Base-by-base conservation (phyloP, 108 stramenopile genomes). In the Conticribra weissflogii region DNA sequence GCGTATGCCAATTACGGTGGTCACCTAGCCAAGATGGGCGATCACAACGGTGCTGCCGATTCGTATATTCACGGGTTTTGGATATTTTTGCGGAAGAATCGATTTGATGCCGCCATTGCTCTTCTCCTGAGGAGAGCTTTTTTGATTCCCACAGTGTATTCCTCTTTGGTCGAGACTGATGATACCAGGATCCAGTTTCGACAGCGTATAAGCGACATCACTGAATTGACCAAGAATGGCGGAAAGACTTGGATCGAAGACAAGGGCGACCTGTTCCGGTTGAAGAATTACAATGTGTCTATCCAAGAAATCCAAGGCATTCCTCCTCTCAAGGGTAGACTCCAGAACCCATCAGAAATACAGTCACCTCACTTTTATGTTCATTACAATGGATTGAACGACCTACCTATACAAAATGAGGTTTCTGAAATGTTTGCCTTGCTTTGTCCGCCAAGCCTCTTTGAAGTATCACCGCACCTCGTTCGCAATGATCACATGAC, bases 371-470 rank as follows among this genome's bases (percentile, higher is more conserved):
- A 63, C 34, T 77, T 77, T 3, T 49, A 64, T 50, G 51, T 71
- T 32, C 69, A 77, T 27, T 77, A 71, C 25, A 46, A 63, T 4
- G 76, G 76, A 22, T 77, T 51, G 46, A 52, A 77, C 17, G 76
- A 76, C 28, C 36, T 62, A 30, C 46, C 54, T 3, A 30, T 71
- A 21, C 44, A 63, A 17, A 45, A 64, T 36, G 32, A 31, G 16
- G 68, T 71, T 1, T 34, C 59, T 33, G 17, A 36, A 0, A 63
- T 77, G 61, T 64, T 77, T 21, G 25, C 76, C 15, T 24, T 36
- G 0, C 54, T 77, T 12, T 71, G 63, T 27, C 68, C 68, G 1
- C 23, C 44, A 9, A 15, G 21, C 3, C 44, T 71, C 45, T 64
- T 57, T 27, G 59, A 70, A 23, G 45, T 71, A 48, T 48, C 76